phyloP scores from a whole-genome alignment of 345 rosid species.

The Melaleuca alternifolia region DNA sequence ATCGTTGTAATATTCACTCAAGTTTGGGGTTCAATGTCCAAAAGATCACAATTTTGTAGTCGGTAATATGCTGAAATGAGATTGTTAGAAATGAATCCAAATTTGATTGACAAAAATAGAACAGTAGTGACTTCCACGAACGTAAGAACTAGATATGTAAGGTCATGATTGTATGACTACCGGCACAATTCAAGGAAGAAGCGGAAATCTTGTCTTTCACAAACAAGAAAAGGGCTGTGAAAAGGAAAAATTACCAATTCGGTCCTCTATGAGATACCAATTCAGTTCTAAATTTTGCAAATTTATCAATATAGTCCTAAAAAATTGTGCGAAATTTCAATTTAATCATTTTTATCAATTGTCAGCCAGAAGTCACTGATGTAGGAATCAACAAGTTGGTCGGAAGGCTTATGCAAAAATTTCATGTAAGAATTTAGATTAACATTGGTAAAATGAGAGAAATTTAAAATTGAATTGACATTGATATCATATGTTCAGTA shows the following conservation, averaged over 20 bases:
- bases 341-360: rapidly evolving
- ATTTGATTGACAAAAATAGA: too few relatives aligned
- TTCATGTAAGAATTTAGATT: background rate
- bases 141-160: background rate
- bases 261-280: rapidly evolving
- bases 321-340: rapidly evolving
- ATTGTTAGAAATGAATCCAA: too few relatives aligned
- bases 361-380: rapidly evolving
- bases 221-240: background rate
- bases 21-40: too few relatives aligned
- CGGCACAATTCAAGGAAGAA: too few relatives aligned
- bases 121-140: background rate
- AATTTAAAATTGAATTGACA: background rate
- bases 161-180: background rate
- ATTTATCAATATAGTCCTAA: background rate
- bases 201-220: background rate
- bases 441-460: background rate
- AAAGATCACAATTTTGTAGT: too few relatives aligned
- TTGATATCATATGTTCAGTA: rapidly evolving
- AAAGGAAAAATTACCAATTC: background rate
- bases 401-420: rapidly evolving
- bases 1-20: too few relatives aligned
- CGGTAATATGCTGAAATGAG: too few relatives aligned
- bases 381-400: rapidly evolving
- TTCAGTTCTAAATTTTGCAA: rapidly evolving